Percentiles rank a stretch among this genome's conserved stretches.
phyloP scores from a whole-genome alignment of 1,284 basidiomycete species.

The Porodaedalea pini region DNA sequence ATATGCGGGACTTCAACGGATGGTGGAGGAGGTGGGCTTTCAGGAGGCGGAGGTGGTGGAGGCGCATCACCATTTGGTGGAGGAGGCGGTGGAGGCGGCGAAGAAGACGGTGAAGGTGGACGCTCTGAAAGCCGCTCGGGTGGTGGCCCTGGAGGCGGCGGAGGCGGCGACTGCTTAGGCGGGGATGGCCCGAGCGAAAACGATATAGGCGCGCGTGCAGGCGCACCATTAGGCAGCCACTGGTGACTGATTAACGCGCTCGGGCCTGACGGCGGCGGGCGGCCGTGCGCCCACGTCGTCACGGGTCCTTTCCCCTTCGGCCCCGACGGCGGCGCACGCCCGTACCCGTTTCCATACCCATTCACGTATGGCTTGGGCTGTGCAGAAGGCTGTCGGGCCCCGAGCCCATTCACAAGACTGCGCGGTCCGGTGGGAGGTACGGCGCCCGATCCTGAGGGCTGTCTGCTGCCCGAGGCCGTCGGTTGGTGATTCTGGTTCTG shows the following conservation, averaged over 20 bases:
- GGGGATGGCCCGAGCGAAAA: constrained; percentile 29
- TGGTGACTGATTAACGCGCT: constrained; percentile 11
- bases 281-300: neutral
- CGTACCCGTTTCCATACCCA: neutral
- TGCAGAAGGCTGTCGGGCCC: constrained; percentile 17
- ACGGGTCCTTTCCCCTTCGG: constrained; percentile 11
- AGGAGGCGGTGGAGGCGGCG: constrained; percentile 22
- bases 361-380: constrained; percentile 18
- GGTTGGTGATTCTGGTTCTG: constrained; percentile 15
- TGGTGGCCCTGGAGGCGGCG: constrained; percentile 20
- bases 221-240: neutral
- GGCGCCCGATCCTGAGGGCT: constrained; percentile 30
- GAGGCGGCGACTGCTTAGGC: constrained; percentile 24
- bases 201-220: constrained; percentile 24
- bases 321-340: constrained; percentile 14
- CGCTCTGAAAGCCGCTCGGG: neutral
- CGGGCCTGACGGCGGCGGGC: constrained; percentile 11
- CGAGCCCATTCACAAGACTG: constrained; percentile 30
- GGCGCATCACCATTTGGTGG: constrained; percentile 24
- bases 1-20: constrained; percentile 2
- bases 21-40: constrained; percentile 12
- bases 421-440: constrained; percentile 34
- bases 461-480: constrained; percentile 18
- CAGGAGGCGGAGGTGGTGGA: constrained; percentile 20
- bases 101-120: constrained; percentile 9